Evolutionary conservation across 2,329 filamentous ascomycete species (phyloP), one percentile per base, ranked within the genome.

Genomic region (Claviceps citrina): DNA sequence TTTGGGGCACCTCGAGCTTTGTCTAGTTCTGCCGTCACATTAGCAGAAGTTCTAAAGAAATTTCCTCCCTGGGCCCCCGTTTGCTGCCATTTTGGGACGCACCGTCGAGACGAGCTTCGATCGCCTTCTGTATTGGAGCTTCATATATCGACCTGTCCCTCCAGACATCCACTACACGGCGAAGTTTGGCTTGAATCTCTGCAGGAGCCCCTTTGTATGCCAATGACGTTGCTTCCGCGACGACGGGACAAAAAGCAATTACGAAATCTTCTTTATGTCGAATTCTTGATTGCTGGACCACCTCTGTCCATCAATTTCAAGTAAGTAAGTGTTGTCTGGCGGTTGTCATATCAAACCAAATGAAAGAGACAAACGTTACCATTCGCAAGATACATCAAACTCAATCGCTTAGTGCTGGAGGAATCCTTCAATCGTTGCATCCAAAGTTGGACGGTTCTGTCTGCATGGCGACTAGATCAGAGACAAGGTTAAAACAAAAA

Each of bases 121-220:
- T 77, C 1, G 81, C 81, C 42, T 78, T 75, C 56, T 94, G 80
- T 36, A 94, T 83, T 0, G 81, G 73, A 1, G 59, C 59, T 45
- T 93, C 84, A 52, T 98, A 98, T 34, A 98, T 91, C 39, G 68
- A 65, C 27, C 91, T 73, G 52, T 89, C 78, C 54, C 81, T 80
- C 91, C 91, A 98, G 15, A 98, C 91, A 53, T 96, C 89, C 3
- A 96, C 76, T 1, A 96, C 89, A 25, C 91, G 75, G 44, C 81
- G 74, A 28, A 98, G 68, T 58, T 95, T 95, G 43, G 75, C 73
- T 57, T 96, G 91, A 22, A 94, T 76, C 38, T 98, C 89, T 28
- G 77, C 71, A 7, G 84, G 77, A 2, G 86, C 80, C 44, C 86
- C 85, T 60, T 89, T 93, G 59, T 96, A 98, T 30, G 91, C 89